A percentile compares a stretch with the other conserved stretches of the same genome.
Evolutionary conservation across 345 rosid species (phyloP).

Genomic region (Hypericum perforatum): DNA sequence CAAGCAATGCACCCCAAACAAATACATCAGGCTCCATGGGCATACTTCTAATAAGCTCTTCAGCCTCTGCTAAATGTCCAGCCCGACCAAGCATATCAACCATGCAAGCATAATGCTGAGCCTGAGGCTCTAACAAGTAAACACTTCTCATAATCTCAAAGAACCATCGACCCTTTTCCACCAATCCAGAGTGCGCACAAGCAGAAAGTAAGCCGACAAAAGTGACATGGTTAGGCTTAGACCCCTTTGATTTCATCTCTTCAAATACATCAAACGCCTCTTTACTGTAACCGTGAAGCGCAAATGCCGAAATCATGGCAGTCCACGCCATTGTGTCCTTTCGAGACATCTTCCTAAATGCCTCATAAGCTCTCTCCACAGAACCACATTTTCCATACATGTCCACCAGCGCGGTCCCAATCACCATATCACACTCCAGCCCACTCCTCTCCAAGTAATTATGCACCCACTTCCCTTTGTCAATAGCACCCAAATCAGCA

Average conservation of each 20-base stretch:
- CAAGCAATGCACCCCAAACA: constrained; percentile 57
- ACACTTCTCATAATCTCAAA: constrained; percentile 31
- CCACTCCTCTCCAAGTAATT: constrained; percentile 34
- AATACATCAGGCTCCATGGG: constrained; percentile 45
- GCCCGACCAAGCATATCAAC: constrained; percentile 43
- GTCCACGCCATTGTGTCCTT: constrained; percentile 52
- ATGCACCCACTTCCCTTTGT: constrained; percentile 45
- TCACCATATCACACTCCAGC: constrained; percentile 39
- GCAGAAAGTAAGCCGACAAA: constrained; percentile 51
- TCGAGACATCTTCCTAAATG: constrained; percentile 34
- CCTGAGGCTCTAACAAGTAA: constrained; percentile 38
- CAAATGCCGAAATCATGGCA: constrained; percentile 53
- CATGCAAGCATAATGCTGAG: constrained; percentile 48
- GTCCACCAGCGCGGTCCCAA: constrained; percentile 46
- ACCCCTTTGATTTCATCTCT: constrained; percentile 35
- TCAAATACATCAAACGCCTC: constrained; percentile 37
- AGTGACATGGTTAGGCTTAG: constrained; percentile 49
- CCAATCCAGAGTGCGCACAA: constrained; percentile 51
- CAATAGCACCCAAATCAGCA: constrained; percentile 47
- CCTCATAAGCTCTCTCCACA: constrained; percentile 32
- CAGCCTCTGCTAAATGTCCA: constrained; percentile 45
- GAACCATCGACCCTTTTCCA: constrained; percentile 40
- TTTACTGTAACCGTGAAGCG: constrained; percentile 37
- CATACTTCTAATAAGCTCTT: constrained; percentile 36
- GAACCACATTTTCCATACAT: constrained; percentile 64